A percentile compares a stretch with the other conserved stretches of the same genome.
Conservation (phyloP, 164 flowering plant genomes). For the Akebia trifoliata region DNA sequence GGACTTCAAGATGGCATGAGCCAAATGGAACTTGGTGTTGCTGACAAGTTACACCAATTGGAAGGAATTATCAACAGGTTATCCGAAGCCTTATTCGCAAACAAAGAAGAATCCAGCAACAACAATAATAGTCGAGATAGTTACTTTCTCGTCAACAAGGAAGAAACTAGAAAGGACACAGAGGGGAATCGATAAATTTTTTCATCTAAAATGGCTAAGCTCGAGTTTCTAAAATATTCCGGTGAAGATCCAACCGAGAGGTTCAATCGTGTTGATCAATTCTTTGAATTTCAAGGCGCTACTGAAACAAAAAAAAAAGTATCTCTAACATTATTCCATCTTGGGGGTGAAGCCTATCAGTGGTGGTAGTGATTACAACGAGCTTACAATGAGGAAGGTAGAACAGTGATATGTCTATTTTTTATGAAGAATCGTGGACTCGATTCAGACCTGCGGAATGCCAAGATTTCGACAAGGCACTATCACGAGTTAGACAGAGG, state of each 20-base stretch:
- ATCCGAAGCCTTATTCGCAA: too few relatives aligned
- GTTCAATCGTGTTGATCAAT: too few relatives aligned
- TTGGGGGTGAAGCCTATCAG: not conserved
- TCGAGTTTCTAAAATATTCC: not conserved
- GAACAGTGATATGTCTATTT: not conserved
- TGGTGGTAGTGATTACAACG: not conserved
- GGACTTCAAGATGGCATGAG: constrained; percentile 5
- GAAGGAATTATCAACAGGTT: too few relatives aligned
- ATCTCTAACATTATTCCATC: not conserved
- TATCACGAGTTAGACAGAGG: not conserved
- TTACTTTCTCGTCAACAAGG: not conserved
- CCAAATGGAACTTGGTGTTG: too few relatives aligned
- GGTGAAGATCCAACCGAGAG: too few relatives aligned
- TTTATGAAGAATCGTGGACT: not conserved
- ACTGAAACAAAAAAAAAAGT: too few relatives aligned
- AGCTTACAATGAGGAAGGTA: not conserved
- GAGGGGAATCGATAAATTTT: not conserved
- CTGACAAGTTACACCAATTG: too few relatives aligned
- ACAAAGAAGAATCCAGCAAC: constrained; percentile 5
- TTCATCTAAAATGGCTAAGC: constrained; percentile 3
- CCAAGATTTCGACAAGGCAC: too few relatives aligned
- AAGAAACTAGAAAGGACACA: not conserved
- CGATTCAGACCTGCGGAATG: too few relatives aligned
- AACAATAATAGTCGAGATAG: not conserved
- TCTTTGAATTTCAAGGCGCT: too few relatives aligned